Evolutionary conservation across 1,284 basidiomycete species (phyloP), one percentile per base, ranked within the genome.

Genomic region (Tilletia horrida): DNA sequence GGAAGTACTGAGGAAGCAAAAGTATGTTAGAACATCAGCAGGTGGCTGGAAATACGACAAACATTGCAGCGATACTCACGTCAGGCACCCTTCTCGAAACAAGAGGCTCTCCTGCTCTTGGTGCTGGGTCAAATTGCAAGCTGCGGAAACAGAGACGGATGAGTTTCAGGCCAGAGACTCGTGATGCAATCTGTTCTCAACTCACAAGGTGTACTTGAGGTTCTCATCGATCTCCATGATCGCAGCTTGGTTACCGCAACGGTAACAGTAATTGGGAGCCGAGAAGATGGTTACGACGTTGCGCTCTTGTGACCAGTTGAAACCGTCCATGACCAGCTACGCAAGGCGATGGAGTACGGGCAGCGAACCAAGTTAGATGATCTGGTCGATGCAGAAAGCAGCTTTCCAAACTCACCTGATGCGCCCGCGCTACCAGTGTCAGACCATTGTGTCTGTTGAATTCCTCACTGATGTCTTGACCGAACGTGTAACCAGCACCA

Each of bases 141-240:
- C 93, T 95, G 76, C 1, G 68, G 4, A n/a, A n/a, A n/a, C n/a
- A n/a, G n/a, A n/a, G n/a, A n/a, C n/a, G n/a, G n/a, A n/a, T n/a
- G n/a, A n/a, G n/a, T n/a, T n/a, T n/a, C n/a, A n/a, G 43, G 43
- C 18, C 25, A 35, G 16, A 3, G 9, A 55, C 42, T 23, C 21
- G 18, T 42, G 52, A 62, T 2, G 25, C 42, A 61, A 31, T 16
- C 27, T 48, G n/a, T 13, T 44, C 16, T 62, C 65, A 66, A 62
- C 65, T 48, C 25, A 70, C 35, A 93, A 93, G 84, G 90, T 93
- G 84, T 93, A 93, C 71, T 91, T 91, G 87, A 94, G 86, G 86
- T 93, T 93, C 87, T 98, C 96, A 84, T 98, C 95, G 83, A 98
- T 97, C 85, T 98, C 95, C 90, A 99, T 96, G 83, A 99, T 99